Evolutionary conservation across 164 flowering plant genomes (phyloP), one percentile per base, ranked within the genome.

Genomic region (Echeveria elegans): DNA sequence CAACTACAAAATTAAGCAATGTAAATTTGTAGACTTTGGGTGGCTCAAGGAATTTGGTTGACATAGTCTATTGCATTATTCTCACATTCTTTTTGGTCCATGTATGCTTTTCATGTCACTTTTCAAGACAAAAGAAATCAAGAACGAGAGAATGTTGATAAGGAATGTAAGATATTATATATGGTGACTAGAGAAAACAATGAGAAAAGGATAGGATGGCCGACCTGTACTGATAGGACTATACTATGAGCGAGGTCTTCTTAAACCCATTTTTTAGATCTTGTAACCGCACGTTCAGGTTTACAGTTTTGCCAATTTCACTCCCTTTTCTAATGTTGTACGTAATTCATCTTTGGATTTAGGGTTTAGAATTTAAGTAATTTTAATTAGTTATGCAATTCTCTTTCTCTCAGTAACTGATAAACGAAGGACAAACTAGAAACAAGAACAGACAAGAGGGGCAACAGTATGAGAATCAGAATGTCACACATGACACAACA

Each of bases 91-190:
- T 40, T 40, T 23, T 23, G 59, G 28, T 24, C 29, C 23, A 1
- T 53, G 31, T 53, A 53, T 53, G 60, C 60, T 53, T 53, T 53
- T 53, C 60, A 53, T 53, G 60, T 53, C 15, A 28, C 60, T 53
- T 53, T 53, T 53, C 60, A 28, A 26, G 60, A 53, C 60, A 53
- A 52, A 24, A 7, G 60, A 26, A 53, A 53, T 53, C 60, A 26
- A 53, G 31, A 53, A 53, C 24, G 60, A 53, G 60, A 26, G 60
- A 53, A 53, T 53, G 60, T 24, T 53, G 60, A 53, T 53, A 53
- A 53, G 31, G 60, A 53, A 53, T 50, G 60, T 53, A 26, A 53
- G 60, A 53, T 26, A 53, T 53, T 26, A 9, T n/a, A n/a, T n/a
- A n/a, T 26, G 28, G 5, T 24, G 60, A 26, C 60, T 11, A 53